Percentiles rank a stretch among this genome's conserved stretches.
Evolutionary conservation across 2,329 filamentous ascomycete species (phyloP).

Genomic region (Penicillium sp.): DNA sequence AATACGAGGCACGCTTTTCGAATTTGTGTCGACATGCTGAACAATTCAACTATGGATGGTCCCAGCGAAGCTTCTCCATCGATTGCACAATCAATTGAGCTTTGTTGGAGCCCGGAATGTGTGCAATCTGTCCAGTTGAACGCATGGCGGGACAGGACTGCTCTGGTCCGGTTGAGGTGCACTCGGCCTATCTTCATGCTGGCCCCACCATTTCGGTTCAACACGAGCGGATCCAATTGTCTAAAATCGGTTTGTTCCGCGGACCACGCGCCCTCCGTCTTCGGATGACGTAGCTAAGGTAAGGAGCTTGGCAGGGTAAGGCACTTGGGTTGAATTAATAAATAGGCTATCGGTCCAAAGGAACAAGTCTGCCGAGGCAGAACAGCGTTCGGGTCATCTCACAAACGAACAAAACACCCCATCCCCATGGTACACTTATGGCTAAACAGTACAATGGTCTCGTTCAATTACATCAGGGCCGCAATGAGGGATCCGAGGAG

Average conservation of each 20-base stretch:
- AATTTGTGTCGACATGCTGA: not conserved
- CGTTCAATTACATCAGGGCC: not conserved
- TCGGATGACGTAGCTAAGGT: not conserved
- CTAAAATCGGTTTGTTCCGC: not conserved
- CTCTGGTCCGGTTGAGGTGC: not conserved
- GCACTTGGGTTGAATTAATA: not conserved
- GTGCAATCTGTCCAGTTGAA: not conserved
- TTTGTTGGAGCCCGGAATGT: not conserved
- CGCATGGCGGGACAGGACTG: not conserved
- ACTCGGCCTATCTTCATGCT: not conserved
- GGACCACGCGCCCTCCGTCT: not conserved
- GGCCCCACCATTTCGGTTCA: not conserved
- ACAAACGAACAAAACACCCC: not conserved
- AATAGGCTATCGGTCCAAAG: not conserved
- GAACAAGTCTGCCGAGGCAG: not conserved
- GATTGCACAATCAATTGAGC: not conserved
- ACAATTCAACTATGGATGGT: not conserved
- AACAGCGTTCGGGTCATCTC: not conserved
- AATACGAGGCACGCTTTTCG: not conserved
- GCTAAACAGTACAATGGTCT: not conserved
- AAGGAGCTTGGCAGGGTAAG: not conserved
- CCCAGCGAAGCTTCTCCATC: not conserved
- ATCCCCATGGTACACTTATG: not conserved
- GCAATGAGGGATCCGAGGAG: constrained; percentile 1
- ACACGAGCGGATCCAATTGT: not conserved